Percentiles rank a stretch among this genome's conserved stretches.
Evolutionary conservation across 176 grass and related monocot genomes (phyloP).

Genomic region (Carex myosuroides): DNA sequence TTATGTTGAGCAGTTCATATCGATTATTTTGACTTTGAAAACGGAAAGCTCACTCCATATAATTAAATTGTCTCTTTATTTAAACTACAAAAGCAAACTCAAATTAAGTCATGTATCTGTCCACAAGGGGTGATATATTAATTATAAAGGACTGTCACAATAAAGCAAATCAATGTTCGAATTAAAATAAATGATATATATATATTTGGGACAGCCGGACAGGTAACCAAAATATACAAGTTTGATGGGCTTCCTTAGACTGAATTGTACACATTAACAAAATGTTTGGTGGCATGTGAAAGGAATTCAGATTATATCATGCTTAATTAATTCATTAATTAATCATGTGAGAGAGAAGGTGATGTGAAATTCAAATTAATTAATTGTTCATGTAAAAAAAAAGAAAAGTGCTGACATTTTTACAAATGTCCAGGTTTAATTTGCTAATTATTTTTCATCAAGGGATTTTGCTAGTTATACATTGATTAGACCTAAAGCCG

Average conservation of each 20-base stretch:
- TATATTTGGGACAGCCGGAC: conserved; percentile 8
- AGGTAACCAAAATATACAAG: background rate
- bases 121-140: background rate
- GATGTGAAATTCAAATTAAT: background rate
- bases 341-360: background rate
- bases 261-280: background rate
- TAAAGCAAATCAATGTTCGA: background rate
- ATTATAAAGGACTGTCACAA: background rate
- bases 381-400: too few species aligned
- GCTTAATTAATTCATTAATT: background rate
- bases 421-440: background rate
- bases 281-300: conserved; percentile 10
- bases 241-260: conserved; percentile 21
- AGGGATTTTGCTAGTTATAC: background rate
- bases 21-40: too few species aligned
- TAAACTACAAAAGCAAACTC: background rate
- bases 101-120: background rate
- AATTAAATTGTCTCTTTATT: background rate
- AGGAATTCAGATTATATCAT: background rate
- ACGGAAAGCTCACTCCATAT: too few species aligned
- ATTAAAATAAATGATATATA: background rate
- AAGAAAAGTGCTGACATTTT: background rate
- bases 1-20: too few species aligned
- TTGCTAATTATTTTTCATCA: background rate
- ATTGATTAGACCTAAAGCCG: background rate